phyloP scores from a whole-genome alignment of 2,329 filamentous ascomycete genomes.

The Pezicula neosporulosa region DNA sequence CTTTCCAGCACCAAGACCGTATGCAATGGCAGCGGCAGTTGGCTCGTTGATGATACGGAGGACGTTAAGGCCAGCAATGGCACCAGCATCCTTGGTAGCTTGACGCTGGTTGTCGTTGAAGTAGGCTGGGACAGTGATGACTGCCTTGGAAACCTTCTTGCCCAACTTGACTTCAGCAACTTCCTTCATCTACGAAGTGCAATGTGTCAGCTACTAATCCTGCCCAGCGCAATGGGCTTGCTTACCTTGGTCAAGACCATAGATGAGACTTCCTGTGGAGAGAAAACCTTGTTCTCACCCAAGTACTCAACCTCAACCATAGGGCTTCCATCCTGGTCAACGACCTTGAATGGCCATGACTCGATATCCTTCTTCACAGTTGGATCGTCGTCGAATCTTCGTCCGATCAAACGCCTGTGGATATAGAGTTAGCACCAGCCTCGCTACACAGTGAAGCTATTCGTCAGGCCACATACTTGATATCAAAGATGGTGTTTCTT shows the following conservation, averaged over 20 bases:
- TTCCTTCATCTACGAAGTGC: conserved; percentile 82
- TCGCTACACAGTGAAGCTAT: too few relatives aligned
- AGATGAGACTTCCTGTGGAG: conserved; percentile 96
- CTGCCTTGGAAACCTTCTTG: conserved; percentile 98
- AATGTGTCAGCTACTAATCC: background rate
- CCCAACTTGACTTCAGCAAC: conserved; percentile 97
- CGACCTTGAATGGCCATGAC: conserved; percentile 98
- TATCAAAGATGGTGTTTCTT: conserved; percentile 95
- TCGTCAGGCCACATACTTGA: conserved; percentile 67
- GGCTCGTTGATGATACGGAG: conserved; percentile 99
- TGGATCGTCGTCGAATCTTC: conserved; percentile 89
- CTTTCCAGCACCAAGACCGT: conserved; percentile 94
- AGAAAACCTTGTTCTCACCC: conserved; percentile 92
- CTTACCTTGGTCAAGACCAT: conserved; percentile 97
- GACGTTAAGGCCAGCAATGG: conserved; percentile 94
- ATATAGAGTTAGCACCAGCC: background rate
- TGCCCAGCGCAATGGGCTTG: background rate
- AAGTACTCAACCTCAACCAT: conserved; percentile 95
- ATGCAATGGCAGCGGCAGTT: conserved; percentile 95
- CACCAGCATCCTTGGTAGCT: conserved; percentile 98
- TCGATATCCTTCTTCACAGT: conserved; percentile 97
- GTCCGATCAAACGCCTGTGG: conserved; percentile 89
- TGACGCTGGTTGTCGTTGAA: conserved; percentile 99
- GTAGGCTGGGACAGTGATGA: conserved; percentile 98
- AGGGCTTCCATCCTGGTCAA: conserved; percentile 84